Conservation (phyloP, 108 stramenopile genomes). For the Hondaea fermentalgiana region DNA sequence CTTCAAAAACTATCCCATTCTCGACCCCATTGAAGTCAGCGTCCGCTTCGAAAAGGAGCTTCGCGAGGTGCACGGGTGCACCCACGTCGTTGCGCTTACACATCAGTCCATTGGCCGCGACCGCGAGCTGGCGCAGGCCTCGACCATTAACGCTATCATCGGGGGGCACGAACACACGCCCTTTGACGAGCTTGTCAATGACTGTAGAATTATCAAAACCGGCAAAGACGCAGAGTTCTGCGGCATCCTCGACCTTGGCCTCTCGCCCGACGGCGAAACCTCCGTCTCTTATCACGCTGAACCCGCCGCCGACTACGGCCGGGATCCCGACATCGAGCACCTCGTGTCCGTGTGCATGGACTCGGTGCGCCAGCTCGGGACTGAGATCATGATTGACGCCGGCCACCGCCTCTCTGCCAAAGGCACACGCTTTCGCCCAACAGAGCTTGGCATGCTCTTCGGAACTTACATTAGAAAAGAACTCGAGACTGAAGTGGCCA, state of each 20-base stretch:
- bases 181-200: conserved; percentile 46
- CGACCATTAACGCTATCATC: conserved; percentile 47
- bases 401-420: conserved; percentile 43
- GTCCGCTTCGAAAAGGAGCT: neutral
- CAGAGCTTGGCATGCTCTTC: conserved; percentile 57
- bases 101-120: conserved; percentile 55
- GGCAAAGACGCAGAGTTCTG: conserved; percentile 55
- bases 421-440: conserved; percentile 56
- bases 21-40: conserved; percentile 41
- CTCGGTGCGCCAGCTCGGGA: conserved; percentile 45
- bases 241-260: conserved; percentile 53
- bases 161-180: conserved; percentile 71
- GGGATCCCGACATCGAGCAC: conserved; percentile 39
- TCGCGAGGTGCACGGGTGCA: conserved; percentile 17
- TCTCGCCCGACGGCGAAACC: neutral
- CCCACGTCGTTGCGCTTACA: conserved; percentile 57
- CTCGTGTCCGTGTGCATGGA: conserved; percentile 52
- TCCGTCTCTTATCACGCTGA: neutral
- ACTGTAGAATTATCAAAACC: conserved; percentile 51
- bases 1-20: conserved; percentile 57
- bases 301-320: conserved; percentile 20
- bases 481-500: conserved; percentile 52
- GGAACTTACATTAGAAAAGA: conserved; percentile 57
- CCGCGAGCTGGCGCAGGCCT: conserved; percentile 42
- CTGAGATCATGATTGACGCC: conserved; percentile 40